A percentile compares a stretch with the other conserved stretches of the same genome.
Conservation (phyloP, 2,329 filamentous ascomycete genomes). For the Clonostachys byssicola region DNA sequence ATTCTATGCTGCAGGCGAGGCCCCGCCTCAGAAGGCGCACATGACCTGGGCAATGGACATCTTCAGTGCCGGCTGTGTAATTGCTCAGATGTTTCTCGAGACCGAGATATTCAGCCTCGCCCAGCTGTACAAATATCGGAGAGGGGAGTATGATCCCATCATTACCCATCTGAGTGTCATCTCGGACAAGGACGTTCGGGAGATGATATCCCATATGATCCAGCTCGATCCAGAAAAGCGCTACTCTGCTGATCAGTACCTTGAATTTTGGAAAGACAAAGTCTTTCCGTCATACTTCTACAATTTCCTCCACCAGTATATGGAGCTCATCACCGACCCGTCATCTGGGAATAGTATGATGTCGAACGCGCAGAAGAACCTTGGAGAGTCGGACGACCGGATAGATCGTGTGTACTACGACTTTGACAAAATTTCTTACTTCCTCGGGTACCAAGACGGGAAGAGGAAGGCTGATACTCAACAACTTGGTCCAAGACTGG, state of each 20-base stretch:
- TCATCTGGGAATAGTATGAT: constrained; percentile 73
- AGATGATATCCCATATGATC: constrained; percentile 94
- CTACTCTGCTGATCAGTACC: constrained; percentile 89
- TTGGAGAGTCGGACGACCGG: constrained; percentile 85
- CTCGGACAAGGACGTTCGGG: constrained; percentile 78
- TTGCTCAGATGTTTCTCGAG: constrained; percentile 93
- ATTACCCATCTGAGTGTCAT: constrained; percentile 80
- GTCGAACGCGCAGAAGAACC: constrained; percentile 62
- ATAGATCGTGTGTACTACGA: constrained; percentile 92
- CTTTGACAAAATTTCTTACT: constrained; percentile 97
- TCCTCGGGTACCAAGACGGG: constrained; percentile 68
- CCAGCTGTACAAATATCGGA: constrained; percentile 90
- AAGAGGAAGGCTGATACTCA: constrained; percentile 14
- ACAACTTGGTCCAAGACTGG: constrained; percentile 32
- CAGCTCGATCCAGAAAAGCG: constrained; percentile 87
- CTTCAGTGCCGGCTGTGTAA: constrained; percentile 94
- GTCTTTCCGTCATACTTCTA: constrained; percentile 97
- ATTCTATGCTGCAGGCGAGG: constrained; percentile 70
- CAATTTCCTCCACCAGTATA: constrained; percentile 95
- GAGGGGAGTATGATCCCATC: constrained; percentile 86
- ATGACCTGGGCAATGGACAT: constrained; percentile 95
- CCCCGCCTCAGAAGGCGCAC: constrained; percentile 55
- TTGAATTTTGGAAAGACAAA: constrained; percentile 87
- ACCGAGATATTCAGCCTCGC: constrained; percentile 96
- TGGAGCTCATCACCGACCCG: constrained; percentile 91